Evolutionary conservation across 2,329 filamentous ascomycete genomes (phyloP).

Genomic region (Macrophomina tecta): DNA sequence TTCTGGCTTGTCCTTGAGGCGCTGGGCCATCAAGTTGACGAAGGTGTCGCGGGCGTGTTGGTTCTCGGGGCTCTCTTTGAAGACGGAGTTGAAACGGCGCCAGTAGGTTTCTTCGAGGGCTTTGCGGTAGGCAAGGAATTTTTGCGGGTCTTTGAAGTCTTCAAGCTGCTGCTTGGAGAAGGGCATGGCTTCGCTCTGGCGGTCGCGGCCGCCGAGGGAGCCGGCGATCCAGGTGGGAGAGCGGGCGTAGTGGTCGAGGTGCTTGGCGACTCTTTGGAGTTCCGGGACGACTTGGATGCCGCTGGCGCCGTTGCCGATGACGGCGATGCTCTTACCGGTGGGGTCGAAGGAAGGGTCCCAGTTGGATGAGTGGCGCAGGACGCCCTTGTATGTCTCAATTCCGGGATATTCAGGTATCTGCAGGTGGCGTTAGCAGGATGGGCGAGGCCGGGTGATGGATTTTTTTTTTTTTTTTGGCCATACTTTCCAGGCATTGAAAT

Average conservation of each 20-base stretch:
- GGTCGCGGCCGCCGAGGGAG: conserved; percentile 56
- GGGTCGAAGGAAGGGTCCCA: conserved; percentile 63
- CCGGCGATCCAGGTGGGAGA: conserved; percentile 63
- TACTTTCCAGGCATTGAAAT: conserved; percentile 61
- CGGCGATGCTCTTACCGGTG: conserved; percentile 62
- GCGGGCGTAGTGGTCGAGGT: conserved; percentile 62
- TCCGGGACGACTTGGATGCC: conserved; percentile 69
- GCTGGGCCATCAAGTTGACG: conserved; percentile 45
- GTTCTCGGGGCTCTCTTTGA: conserved; percentile 46
- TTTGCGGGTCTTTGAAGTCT: conserved; percentile 64
- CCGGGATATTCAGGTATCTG: conserved; percentile 66
- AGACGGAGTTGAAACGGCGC: conserved; percentile 51
- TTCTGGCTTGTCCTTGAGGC: conserved; percentile 48
- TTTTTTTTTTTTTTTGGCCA: neutral
- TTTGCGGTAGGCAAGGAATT: conserved; percentile 60
- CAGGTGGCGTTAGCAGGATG: neutral
- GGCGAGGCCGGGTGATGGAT: fast-evolving
- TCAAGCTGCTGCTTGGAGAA: conserved; percentile 59
- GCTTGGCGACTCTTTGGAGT: conserved; percentile 59
- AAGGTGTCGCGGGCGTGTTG: conserved; percentile 40
- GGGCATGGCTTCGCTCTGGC: conserved; percentile 50
- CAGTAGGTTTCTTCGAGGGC: conserved; percentile 64
- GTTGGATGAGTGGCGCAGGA: conserved; percentile 65
- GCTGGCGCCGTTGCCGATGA: conserved; percentile 69
- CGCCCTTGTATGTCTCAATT: conserved; percentile 60